Evolutionary conservation across 805 yeast species (phyloP).

Genomic region (Pichia californica): DNA sequence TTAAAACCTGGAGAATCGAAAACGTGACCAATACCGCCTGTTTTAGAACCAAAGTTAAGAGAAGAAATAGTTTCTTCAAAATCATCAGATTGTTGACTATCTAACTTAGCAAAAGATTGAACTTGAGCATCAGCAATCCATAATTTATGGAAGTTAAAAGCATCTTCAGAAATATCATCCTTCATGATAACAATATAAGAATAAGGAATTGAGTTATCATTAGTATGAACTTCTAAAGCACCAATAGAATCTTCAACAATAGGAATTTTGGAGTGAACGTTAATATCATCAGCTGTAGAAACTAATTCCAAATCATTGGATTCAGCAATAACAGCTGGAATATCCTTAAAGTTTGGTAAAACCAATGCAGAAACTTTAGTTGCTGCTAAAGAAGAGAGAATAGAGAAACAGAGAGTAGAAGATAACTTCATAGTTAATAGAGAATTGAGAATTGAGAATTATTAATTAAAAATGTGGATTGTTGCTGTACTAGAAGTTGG

Average conservation of each 20-base stretch:
- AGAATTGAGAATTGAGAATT: too few relatives aligned
- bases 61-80: conserved; percentile 29
- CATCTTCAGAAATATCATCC: conserved; percentile 47
- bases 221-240: conserved; percentile 44
- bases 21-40: conserved; percentile 53
- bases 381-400: conserved; percentile 14
- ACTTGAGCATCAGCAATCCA: conserved; percentile 54
- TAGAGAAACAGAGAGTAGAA: conserved; percentile 11
- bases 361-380: conserved; percentile 16
- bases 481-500: neutral
- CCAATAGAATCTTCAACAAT: conserved; percentile 15
- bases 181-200: conserved; percentile 85
- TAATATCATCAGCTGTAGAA: neutral
- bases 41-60: conserved; percentile 7
- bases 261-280: too few relatives aligned
- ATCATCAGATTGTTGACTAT: conserved; percentile 12
- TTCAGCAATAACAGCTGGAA: conserved; percentile 9
- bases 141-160: conserved; percentile 57
- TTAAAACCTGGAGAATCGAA: conserved; percentile 56
- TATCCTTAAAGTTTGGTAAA: conserved; percentile 15
- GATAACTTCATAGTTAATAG: conserved; percentile 14
- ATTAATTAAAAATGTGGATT: neutral
- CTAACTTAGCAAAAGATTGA: conserved; percentile 28
- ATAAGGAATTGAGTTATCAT: conserved; percentile 51
- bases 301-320: conserved; percentile 33